Evolutionary conservation across 23 red algal genomes (phyloP), one percentile per base, ranked within the genome.

Genomic region (Gracilaria domingensis): DNA sequence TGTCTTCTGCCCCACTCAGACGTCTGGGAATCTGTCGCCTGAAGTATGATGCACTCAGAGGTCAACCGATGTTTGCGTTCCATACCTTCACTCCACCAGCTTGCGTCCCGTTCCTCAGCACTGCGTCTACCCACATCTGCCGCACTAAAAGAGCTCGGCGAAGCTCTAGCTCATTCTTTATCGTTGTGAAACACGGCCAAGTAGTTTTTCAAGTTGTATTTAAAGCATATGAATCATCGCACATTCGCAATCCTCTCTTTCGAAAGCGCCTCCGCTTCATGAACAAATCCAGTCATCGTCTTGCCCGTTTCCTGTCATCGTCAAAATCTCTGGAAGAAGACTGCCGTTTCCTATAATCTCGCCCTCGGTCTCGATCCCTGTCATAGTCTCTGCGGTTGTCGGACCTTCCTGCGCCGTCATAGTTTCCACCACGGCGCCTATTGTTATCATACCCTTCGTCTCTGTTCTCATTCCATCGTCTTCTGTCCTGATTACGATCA

Each of bases 401-500:
- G 25, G 70, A 76, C 39, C 57, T 69, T 38, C 87, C 48, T 13
- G 60, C 33, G 40, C 69, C 65, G 45, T 77, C 72, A 37, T 77
- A 50, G 38, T 51, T 51, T 80, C 87, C 80, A 58, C 83, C 83
- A 47, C 83, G 83, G 25, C 79, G 61, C 13, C 87, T 47, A 18
- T 18, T 69, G 38, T 50, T 50, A 18, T 79, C 70, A 37, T 84
- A 57, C 29, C 90, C 90, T 18, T 84, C 73, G 1, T 90, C 87
- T 30, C 72, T 77, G 6, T n/a, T 37, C 8, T 77, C 72, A 50
- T 77, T 77, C 66, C 71, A 80, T 48, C 81, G 44, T 32, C 90
- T 93, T 29, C 90, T 79, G 37, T 93, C 90, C 40, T 93, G 79
- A 47, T 79, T 62, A 14, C 79, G 79, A 47, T 93, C 90, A 56